Percentiles rank a stretch among this genome's conserved stretches.
Evolutionary conservation across 768 basidiomycete genomes (phyloP).

Genomic region (Boletus subcaerulescens): DNA sequence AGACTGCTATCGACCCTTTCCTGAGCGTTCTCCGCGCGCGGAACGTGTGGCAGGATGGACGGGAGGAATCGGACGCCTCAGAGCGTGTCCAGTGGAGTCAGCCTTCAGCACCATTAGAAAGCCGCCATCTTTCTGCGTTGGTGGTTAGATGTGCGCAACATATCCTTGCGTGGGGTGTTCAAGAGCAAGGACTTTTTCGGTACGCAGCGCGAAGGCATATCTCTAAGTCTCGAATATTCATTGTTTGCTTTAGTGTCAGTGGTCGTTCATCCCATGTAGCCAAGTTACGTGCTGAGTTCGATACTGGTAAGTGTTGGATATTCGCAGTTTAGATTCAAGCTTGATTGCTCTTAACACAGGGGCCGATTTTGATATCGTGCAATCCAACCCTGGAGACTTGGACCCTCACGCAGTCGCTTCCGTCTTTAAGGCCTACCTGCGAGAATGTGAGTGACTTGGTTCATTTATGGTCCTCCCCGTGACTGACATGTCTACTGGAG

Average conservation of each 20-base stretch:
- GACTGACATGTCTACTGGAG: slow-evolving; percentile 39
- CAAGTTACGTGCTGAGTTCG: slow-evolving; percentile 76
- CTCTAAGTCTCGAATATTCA: neutral
- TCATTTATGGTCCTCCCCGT: neutral
- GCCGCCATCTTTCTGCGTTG: slow-evolving; percentile 63
- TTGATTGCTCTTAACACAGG: slow-evolving; percentile 41
- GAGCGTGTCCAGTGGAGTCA: slow-evolving; percentile 10
- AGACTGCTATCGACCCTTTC: slow-evolving; percentile 48
- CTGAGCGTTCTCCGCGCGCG: slow-evolving; percentile 9
- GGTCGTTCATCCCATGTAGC: slow-evolving; percentile 81
- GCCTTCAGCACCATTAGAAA: slow-evolving; percentile 39
- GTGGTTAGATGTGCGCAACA: slow-evolving; percentile 83
- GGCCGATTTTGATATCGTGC: slow-evolving; percentile 80
- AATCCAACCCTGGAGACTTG: slow-evolving; percentile 78
- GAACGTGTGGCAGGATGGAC: neutral
- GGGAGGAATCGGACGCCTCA: neutral
- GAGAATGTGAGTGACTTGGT: slow-evolving; percentile 69
- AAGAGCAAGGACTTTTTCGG: slow-evolving; percentile 88
- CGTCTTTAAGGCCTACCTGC: slow-evolving; percentile 87
- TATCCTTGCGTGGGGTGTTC: slow-evolving; percentile 75
- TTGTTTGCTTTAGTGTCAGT: slow-evolving; percentile 53
- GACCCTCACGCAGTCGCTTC: slow-evolving; percentile 95
- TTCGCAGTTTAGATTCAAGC: neutral
- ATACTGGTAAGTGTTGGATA: slow-evolving; percentile 51
- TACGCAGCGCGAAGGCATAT: slow-evolving; percentile 33